Evolutionary conservation across 2,329 filamentous ascomycete genomes (phyloP), one percentile per base, ranked within the genome.

Genomic region (Pestalotiopsis sp.): DNA sequence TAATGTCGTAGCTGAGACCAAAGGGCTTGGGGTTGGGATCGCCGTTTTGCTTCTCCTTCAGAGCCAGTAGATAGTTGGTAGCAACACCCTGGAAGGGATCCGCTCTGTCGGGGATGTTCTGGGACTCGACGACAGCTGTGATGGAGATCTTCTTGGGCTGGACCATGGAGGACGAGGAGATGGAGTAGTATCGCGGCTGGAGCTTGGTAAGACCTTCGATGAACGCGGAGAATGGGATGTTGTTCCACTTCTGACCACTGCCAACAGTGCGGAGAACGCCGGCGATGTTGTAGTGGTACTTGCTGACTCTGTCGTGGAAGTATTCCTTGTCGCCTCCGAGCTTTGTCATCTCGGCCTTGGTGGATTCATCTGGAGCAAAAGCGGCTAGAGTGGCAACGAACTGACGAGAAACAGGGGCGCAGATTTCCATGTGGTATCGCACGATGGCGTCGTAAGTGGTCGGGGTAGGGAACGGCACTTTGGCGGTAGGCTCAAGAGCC

Each of bases 161-260:
- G 17, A 97, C 95, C 9, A 94, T 81, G 6, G 96, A 98, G 0
- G 96, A 98, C 1, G 97, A 99, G 2, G 96, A 99, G 80, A 99
- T 99, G 64, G 97, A 99, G 85, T 99, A 99, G 87, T 98, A 99
- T 64, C 96, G 93, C 52, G 96, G 95, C 81, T 99, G 96, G 68
- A 99, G 90, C 86, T 98, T 98, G 82, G 91, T 93, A 70, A 99
- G 82, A 73, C 94, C 93, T 85, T 99, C 96, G 73, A 99, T 94
- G 75, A 98, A 91, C 75, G 95, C 91, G 9, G 96, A 97, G 83
- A 99, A 98, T 17, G 96, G 97, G 68, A 98, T 90, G 67, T 90
- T 91, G 67, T 89, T 85, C 93, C 96, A 99, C 69, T 90, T 90
- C 81, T 93, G 84, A 63, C 92, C 90, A 41, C 91, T 90, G 75